A percentile compares a stretch with the other conserved stretches of the same genome.
Conservation (phyloP, 495 filamentous ascomycete genomes). For the Neurospora discreta region DNA sequence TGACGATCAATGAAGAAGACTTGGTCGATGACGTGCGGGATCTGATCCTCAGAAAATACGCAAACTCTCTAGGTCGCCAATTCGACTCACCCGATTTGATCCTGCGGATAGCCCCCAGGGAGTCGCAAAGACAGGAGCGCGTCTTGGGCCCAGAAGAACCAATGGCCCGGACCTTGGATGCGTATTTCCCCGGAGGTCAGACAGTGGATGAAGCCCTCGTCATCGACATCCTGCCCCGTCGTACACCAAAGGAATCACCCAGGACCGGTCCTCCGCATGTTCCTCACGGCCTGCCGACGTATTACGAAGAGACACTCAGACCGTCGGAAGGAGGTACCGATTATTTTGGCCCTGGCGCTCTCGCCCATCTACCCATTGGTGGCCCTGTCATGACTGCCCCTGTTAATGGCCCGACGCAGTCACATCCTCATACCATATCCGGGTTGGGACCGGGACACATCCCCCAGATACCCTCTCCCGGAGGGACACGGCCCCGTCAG, state of each 20-base stretch:
- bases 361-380: slow-evolving; percentile 29
- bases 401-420: slow-evolving; percentile 21
- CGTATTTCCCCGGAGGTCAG: slow-evolving; percentile 83
- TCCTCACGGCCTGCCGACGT: slow-evolving; percentile 32
- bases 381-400: slow-evolving; percentile 14
- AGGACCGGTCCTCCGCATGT: slow-evolving; percentile 36
- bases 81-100: slow-evolving; percentile 87
- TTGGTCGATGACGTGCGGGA: slow-evolving; percentile 93
- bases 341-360: slow-evolving; percentile 84
- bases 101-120: slow-evolving; percentile 78
- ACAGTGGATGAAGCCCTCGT: slow-evolving; percentile 80
- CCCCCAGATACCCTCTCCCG: slow-evolving; percentile 76
- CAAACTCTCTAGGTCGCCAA: slow-evolving; percentile 75
- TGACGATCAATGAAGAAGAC: slow-evolving; percentile 76
- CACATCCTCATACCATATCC: slow-evolving; percentile 49
- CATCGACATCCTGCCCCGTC: slow-evolving; percentile 71
- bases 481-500: slow-evolving; percentile 39
- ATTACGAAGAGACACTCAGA: slow-evolving; percentile 47
- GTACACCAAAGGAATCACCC: slow-evolving; percentile 78
- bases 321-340: slow-evolving; percentile 67
- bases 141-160: slow-evolving; percentile 75
- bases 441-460: slow-evolving; percentile 70
- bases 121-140: slow-evolving; percentile 64
- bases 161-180: slow-evolving; percentile 66
- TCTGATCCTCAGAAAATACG: slow-evolving; percentile 84